A percentile compares a stretch with the other conserved stretches of the same genome.
Conservation (phyloP, 2,329 filamentous ascomycete species). For the Claviceps capensis region DNA sequence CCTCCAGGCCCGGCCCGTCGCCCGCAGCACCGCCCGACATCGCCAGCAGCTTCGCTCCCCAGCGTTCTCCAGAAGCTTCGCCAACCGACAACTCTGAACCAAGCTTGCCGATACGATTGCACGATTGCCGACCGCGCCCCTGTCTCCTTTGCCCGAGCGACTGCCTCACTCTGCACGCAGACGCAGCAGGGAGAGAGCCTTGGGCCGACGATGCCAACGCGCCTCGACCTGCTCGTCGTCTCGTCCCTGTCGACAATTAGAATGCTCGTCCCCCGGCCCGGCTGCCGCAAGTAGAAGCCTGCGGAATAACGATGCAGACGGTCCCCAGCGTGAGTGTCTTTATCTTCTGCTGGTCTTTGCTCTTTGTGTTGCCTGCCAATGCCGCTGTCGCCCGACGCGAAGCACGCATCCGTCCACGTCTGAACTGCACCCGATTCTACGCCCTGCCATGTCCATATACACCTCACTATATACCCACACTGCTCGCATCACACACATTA, state of each 20-base stretch:
- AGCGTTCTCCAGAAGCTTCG: no score
- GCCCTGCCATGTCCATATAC: background rate
- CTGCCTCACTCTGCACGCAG: background rate
- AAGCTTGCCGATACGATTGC: no score
- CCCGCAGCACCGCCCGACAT: no score
- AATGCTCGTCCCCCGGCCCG: constrained; percentile 23
- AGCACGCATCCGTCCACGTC: background rate
- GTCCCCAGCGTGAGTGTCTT: constrained; percentile 34
- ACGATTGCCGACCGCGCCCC: background rate
- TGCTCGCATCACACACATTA: background rate
- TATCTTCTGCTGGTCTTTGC: background rate
- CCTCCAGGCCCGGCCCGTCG: no score
- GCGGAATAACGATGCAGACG: constrained; percentile 36
- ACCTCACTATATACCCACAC: constrained; percentile 1
- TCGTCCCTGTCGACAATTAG: constrained; percentile 16
- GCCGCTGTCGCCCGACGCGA: background rate
- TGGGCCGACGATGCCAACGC: constrained; percentile 9
- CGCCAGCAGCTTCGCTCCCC: no score
- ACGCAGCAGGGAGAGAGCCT: background rate
- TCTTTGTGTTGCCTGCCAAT: background rate
- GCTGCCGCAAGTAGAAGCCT: constrained; percentile 24
- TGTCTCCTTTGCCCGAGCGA: background rate
- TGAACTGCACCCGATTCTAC: background rate
- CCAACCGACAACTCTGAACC: no score
- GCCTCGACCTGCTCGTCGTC: background rate